phyloP scores from a whole-genome alignment of 2,329 filamentous ascomycete species.

The Colletotrichum sp. region DNA sequence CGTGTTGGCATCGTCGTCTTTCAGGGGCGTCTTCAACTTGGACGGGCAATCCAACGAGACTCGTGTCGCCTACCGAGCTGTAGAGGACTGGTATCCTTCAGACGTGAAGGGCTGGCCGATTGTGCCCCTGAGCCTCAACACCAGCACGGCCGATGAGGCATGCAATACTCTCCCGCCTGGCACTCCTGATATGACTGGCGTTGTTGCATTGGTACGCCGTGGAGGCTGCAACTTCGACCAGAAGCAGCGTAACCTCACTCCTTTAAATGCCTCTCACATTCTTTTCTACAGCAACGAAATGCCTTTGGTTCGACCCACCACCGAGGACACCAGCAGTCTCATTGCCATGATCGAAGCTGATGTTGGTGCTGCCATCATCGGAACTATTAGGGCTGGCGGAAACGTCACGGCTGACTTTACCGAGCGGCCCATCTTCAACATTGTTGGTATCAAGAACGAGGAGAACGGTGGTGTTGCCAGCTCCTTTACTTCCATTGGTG shows the following conservation, averaged over 20 bases:
- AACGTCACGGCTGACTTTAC: conserved; percentile 24
- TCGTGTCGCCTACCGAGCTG: conserved; percentile 8
- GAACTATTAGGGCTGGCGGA: conserved; percentile 19
- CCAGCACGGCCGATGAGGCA: conserved; percentile 31
- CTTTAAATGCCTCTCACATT: conserved; percentile 43
- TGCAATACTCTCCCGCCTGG: conserved; percentile 41
- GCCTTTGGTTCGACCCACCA: conserved; percentile 12
- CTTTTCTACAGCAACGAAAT: conserved; percentile 41
- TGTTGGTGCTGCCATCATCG: conserved; percentile 24
- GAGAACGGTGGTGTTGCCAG: conserved; percentile 35
- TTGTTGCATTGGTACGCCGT: conserved; percentile 46
- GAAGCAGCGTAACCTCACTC: conserved; percentile 41
- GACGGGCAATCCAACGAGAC: conserved; percentile 1
- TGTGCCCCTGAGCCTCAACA: conserved; percentile 27
- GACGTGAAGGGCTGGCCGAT: conserved; percentile 27
- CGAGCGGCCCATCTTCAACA: conserved; percentile 8
- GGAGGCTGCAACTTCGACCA: conserved; percentile 40
- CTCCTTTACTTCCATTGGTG: conserved; percentile 43
- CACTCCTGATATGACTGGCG: conserved; percentile 42
- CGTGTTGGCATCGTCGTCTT: conserved; percentile 3
- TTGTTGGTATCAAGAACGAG: conserved; percentile 24
- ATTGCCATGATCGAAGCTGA: conserved; percentile 19
- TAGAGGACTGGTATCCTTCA: conserved; percentile 6
- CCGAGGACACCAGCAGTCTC: not conserved
- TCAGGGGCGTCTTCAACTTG: conserved; percentile 1